Conservation (phyloP, 345 rosid genomes). For the Durio zibethinus region DNA sequence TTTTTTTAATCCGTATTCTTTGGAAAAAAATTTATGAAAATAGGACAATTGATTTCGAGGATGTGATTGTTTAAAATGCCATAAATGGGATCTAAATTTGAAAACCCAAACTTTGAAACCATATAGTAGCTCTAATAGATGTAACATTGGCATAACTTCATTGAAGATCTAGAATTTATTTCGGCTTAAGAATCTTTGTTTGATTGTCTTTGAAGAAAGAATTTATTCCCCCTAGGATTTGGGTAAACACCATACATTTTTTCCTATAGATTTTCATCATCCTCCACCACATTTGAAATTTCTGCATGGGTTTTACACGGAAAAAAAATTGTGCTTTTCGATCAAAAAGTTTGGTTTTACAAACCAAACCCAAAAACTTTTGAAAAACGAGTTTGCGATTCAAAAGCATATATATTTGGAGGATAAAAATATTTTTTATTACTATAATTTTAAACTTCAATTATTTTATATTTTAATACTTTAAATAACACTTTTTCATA, state of each 20-base stretch:
- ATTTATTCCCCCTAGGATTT: slow-evolving; percentile 50
- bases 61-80: neutral
- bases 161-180: slow-evolving; percentile 28
- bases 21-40: too few relatives aligned
- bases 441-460: too few relatives aligned
- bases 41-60: neutral
- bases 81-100: neutral
- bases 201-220: slow-evolving; percentile 82
- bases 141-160: slow-evolving; percentile 32
- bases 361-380: too few relatives aligned
- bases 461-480: too few relatives aligned
- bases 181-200: slow-evolving; percentile 41
- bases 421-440: too few relatives aligned
- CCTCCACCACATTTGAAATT: slow-evolving; percentile 21
- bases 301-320: slow-evolving; percentile 13
- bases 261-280: slow-evolving; percentile 12
- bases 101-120: neutral
- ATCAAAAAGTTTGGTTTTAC: too few relatives aligned
- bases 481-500: too few relatives aligned
- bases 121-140: neutral
- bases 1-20: too few relatives aligned
- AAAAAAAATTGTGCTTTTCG: too few relatives aligned
- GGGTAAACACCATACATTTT: slow-evolving; percentile 19
- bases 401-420: too few relatives aligned
- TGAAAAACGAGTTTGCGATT: too few relatives aligned